Evolutionary conservation across 768 basidiomycete genomes (phyloP), one percentile per base, ranked within the genome.

Genomic region (Tricholoma flavovirens): DNA sequence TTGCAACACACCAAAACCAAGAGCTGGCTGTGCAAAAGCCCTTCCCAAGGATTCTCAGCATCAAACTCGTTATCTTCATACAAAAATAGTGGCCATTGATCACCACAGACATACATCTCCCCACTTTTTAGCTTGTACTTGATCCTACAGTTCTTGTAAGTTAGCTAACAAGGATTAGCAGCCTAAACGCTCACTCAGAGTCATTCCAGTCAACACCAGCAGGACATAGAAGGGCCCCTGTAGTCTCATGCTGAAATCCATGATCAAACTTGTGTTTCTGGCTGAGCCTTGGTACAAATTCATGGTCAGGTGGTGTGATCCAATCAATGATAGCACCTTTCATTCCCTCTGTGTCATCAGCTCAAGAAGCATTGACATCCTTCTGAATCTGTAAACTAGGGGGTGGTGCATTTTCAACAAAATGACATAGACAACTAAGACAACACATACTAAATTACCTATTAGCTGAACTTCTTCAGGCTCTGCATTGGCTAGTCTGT

Each of bases 211-310:
- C 24, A 30, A 60, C 9, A 11, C 53, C 53, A 5, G 59, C 59
- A 46, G 59, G 59, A 36, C 59, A 60, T 14, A 60, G 29, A 1
- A 60, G 48, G 21, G 52, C 49, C 1, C 59, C 59, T 7, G 40
- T 42, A 21, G 40, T 42, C 7, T 42, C 40, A 10, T 42, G 40
- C 19, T 42, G 40, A 15, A 42, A 42, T 9, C 40, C 40, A 10
- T 17, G 40, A 8, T 21, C 40, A 10, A 42, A 42, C 19, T 42
- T 42, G 15, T 42, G 40, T 15, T 42, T 42, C 7, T 19, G 9
- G 19, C 10, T 17, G 19, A 42, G 40, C 40, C 40, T 42, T 21
- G 40, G 40, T 21, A 11, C 9, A 8, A 42, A 9, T 8, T 42
- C 17, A 1, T 24, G 29, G 19, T 35, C 6, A 10, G 17, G 5